phyloP scores from a whole-genome alignment of 2,329 filamentous ascomycete species.

The Madurella mycetomatis region DNA sequence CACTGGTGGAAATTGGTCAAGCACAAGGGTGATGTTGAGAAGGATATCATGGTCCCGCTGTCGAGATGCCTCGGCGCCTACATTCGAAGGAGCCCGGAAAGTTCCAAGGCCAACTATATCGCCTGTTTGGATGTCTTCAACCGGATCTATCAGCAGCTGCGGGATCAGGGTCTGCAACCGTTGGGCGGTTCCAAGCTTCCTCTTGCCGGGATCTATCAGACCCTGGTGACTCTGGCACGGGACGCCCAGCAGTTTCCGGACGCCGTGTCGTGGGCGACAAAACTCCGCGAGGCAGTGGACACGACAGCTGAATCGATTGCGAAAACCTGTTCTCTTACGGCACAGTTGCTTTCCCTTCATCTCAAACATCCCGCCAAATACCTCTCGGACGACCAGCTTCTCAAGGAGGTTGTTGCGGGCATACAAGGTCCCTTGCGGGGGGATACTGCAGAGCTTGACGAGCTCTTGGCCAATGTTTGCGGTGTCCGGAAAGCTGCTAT shows the following conservation, averaged over 20 bases:
- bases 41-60: conserved; percentile 63
- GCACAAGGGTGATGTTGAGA: conserved; percentile 56
- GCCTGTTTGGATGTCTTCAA: conserved; percentile 34
- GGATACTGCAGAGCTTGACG: conserved; percentile 55
- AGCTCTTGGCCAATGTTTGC: conserved; percentile 55
- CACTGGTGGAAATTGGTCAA: conserved; percentile 61
- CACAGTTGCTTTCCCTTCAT: conserved; percentile 51
- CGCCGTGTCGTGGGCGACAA: conserved; percentile 52
- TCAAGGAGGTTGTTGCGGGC: conserved; percentile 47
- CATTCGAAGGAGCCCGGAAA: conserved; percentile 44
- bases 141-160: conserved; percentile 37
- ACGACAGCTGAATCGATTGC: conserved; percentile 43
- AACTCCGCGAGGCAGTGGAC: conserved; percentile 38
- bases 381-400: conserved; percentile 37
- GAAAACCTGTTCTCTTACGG: conserved; percentile 48
- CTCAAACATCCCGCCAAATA: conserved; percentile 43
- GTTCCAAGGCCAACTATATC: conserved; percentile 36
- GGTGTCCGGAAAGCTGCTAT: conserved; percentile 52
- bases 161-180: conserved; percentile 32
- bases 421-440: conserved; percentile 58
- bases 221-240: conserved; percentile 41
- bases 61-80: conserved; percentile 60
- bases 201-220: conserved; percentile 47
- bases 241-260: conserved; percentile 47
- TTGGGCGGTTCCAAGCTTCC: conserved; percentile 39